These are phyloP conservation scores for Starmerella floricola DNA, from an alignment of 805 yeast genomes.

Conservation along the genomic window DNA sequence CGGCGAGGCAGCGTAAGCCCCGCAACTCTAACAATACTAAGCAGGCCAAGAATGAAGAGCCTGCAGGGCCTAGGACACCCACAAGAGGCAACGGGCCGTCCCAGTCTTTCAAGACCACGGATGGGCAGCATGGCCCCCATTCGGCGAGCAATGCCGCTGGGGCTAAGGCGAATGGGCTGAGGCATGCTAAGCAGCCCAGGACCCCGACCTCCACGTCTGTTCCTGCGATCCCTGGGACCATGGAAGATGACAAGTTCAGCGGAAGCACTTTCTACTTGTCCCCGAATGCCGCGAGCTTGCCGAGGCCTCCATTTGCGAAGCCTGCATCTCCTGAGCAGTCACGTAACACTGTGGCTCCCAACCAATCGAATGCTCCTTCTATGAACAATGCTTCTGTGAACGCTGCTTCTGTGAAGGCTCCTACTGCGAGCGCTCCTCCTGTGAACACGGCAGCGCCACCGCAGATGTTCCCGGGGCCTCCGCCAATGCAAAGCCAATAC, in stretches of 20 bases:
- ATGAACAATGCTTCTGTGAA: no score
- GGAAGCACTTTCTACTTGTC: constrained; percentile 23
- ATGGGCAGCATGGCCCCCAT: not conserved
- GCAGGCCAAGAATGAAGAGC: not conserved
- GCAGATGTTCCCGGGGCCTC: no score
- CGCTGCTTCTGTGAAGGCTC: no score
- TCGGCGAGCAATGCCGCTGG: not conserved
- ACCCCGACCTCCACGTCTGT: no score
- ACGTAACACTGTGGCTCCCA: no score
- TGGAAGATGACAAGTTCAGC: constrained; percentile 11
- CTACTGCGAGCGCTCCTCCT: no score
- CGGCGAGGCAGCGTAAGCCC: not conserved
- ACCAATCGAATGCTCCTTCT: no score
- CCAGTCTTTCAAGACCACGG: not conserved
- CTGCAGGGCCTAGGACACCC: not conserved
- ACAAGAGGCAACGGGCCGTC: not conserved
- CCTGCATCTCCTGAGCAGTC: constrained; percentile 2
- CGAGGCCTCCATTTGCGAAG: constrained; percentile 25
- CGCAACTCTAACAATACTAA: not conserved
- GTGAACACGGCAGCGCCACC: no score
- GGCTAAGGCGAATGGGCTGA: not conserved
- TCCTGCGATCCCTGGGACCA: no score
- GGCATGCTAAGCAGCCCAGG: not conserved
- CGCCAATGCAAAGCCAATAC: not conserved
- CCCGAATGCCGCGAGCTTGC: constrained; percentile 24